These are phyloP conservation scores for Lactarius evosmus DNA, from an alignment of 768 basidiomycete genomes.

Conservation along the genomic window DNA sequence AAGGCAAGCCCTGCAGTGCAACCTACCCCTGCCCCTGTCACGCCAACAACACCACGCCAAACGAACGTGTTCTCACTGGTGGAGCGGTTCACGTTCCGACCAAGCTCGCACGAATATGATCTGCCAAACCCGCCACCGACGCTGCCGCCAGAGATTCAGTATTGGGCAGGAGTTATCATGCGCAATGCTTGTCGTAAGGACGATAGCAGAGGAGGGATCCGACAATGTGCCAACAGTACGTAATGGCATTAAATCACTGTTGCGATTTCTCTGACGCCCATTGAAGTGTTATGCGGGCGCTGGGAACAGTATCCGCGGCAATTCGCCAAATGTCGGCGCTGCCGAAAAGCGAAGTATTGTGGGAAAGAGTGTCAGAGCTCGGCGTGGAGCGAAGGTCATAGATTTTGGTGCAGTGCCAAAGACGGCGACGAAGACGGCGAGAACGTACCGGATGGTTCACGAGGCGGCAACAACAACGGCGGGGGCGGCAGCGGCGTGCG, in stretches of 20 bases:
- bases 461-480: background rate
- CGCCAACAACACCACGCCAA: slow-evolving; percentile 41
- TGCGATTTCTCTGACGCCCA: slow-evolving; percentile 1
- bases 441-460: slow-evolving; percentile 26
- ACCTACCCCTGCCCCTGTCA: slow-evolving; percentile 31
- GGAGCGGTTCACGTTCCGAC: slow-evolving; percentile 94
- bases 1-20: slow-evolving; percentile 36
- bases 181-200: slow-evolving; percentile 98
- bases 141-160: slow-evolving; percentile 88
- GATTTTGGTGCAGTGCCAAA: slow-evolving; percentile 86
- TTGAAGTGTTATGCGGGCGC: slow-evolving; percentile 83
- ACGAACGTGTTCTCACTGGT: slow-evolving; percentile 96
- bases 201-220: slow-evolving; percentile 84
- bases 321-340: slow-evolving; percentile 95
- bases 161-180: slow-evolving; percentile 99
- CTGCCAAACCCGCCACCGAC: slow-evolving; percentile 64
- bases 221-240: slow-evolving; percentile 96
- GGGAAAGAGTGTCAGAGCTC: slow-evolving; percentile 96
- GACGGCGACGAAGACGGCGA: slow-evolving; percentile 45
- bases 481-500: slow-evolving; percentile 15
- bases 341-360: slow-evolving; percentile 97
- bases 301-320: slow-evolving; percentile 94
- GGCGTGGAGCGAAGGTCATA: slow-evolving; percentile 94
- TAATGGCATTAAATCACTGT: slow-evolving; percentile 20
- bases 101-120: slow-evolving; percentile 75